These are phyloP conservation scores for Fusarium coffeatum DNA, from an alignment of 2,329 filamentous ascomycete genomes.

Conservation along the genomic window DNA sequence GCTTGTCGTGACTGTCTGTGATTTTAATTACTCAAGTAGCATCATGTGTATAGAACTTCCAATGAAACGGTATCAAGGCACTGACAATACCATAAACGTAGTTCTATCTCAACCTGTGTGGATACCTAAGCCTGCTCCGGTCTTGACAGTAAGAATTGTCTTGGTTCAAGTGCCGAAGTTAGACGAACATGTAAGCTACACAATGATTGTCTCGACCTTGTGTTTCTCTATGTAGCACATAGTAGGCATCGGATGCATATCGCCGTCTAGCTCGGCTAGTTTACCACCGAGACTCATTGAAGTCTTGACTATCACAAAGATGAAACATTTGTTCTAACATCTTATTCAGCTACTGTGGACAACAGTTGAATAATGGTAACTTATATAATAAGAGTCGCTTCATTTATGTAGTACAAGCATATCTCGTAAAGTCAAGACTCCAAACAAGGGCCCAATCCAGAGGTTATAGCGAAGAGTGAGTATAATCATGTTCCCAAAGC, in stretches of 20 bases:
- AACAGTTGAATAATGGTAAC: slow-evolving; percentile 8
- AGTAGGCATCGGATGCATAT: background rate
- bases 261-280: background rate
- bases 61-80: background rate
- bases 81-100: background rate
- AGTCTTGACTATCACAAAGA: background rate
- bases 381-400: slow-evolving; percentile 35
- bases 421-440: slow-evolving; percentile 38
- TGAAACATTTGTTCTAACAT: background rate
- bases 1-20: background rate
- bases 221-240: background rate
- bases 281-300: background rate
- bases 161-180: background rate
- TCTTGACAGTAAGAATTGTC: background rate
- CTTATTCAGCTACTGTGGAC: too few relatives aligned
- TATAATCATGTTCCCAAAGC: slow-evolving; percentile 28
- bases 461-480: slow-evolving; percentile 28
- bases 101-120: background rate
- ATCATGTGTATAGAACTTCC: background rate
- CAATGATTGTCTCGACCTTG: background rate
- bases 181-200: background rate
- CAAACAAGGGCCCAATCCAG: slow-evolving; percentile 21
- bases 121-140: background rate
- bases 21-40: background rate
- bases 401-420: slow-evolving; percentile 44